A percentile compares a stretch with the other conserved stretches of the same genome.
Conservation (phyloP, 2,329 filamentous ascomycete species). For the Fusarium euwallaceae region DNA sequence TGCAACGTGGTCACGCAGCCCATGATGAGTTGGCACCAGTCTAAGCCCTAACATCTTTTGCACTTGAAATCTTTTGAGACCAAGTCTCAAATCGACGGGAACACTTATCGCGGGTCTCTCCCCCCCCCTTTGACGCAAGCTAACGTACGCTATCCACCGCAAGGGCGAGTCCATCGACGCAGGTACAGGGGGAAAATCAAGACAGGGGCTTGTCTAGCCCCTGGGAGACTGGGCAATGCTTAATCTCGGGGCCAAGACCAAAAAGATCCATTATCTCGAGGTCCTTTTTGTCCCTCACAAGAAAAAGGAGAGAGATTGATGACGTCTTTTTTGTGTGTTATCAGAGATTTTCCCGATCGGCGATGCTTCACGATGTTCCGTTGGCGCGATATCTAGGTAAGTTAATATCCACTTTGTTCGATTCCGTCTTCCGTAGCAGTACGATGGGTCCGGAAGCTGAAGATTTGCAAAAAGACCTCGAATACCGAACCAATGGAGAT, state of each 20-base stretch:
- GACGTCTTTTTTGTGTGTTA: background rate
- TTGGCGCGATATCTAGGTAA: background rate
- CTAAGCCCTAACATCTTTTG: background rate
- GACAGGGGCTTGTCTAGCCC: background rate
- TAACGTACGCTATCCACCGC: background rate
- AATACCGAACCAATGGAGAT: background rate
- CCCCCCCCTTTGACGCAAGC: background rate
- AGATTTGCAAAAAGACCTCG: background rate
- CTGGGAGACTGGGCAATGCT: conserved; percentile 8
- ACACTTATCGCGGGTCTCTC: background rate
- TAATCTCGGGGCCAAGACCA: conserved; percentile 2
- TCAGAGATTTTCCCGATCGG: conserved; percentile 7
- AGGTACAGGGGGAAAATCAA: conserved; percentile 1
- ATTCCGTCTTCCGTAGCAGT: background rate
- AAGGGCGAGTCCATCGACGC: conserved; percentile 6
- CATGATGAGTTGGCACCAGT: background rate
- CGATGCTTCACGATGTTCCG: background rate
- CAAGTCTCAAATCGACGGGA: background rate
- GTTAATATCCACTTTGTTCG: background rate
- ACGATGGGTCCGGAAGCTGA: background rate
- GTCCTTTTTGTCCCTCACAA: background rate
- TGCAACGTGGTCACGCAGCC: conserved; percentile 5
- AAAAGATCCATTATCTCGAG: background rate
- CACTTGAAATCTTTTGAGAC: background rate
- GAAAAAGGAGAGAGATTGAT: background rate